These are phyloP conservation scores for Sphaerulina vaccinii DNA, from an alignment of 2,329 filamentous ascomycete genomes.

Conservation along the genomic window DNA sequence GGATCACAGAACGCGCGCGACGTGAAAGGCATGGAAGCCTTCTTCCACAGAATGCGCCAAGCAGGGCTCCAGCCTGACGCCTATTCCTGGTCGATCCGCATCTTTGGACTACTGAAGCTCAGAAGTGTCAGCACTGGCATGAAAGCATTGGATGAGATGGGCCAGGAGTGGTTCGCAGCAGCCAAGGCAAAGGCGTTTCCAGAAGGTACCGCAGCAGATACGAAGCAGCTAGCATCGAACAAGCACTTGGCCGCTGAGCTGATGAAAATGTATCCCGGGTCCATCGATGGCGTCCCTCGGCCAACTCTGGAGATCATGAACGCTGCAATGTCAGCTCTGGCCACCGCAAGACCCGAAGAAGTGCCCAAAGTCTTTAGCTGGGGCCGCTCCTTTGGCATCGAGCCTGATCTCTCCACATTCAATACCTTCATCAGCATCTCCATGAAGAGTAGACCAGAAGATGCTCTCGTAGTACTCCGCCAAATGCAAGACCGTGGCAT, in stretches of 20 bases:
- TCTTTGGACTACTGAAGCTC: conserved; percentile 61
- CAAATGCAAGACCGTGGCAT: conserved; percentile 48
- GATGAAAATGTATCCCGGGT: conserved; percentile 25
- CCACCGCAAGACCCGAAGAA: conserved; percentile 51
- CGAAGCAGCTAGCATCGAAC: conserved; percentile 22
- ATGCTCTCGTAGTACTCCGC: conserved; percentile 41
- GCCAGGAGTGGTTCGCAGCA: conserved; percentile 54
- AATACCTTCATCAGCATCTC: conserved; percentile 36
- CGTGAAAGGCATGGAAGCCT: conserved; percentile 57
- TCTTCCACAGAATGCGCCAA: conserved; percentile 65
- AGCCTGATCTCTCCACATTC: conserved; percentile 37
- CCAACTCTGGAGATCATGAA: conserved; percentile 68
- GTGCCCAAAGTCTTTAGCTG: conserved; percentile 56
- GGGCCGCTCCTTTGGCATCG: conserved; percentile 39
- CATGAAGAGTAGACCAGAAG: conserved; percentile 30
- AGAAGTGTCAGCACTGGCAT: conserved; percentile 57
- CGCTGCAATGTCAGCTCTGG: conserved; percentile 63
- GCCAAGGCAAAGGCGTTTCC: conserved; percentile 26
- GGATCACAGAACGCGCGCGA: conserved; percentile 65
- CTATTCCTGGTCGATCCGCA: conserved; percentile 67
- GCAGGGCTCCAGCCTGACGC: conserved; percentile 62
- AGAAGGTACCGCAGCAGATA: conserved; percentile 1
- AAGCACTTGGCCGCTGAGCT: conserved; percentile 17
- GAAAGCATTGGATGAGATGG: conserved; percentile 65
- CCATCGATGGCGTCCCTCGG: conserved; percentile 49